phyloP scores from a whole-genome alignment of 129 eudicot genomes.

The Oenanthe sinensis region DNA sequence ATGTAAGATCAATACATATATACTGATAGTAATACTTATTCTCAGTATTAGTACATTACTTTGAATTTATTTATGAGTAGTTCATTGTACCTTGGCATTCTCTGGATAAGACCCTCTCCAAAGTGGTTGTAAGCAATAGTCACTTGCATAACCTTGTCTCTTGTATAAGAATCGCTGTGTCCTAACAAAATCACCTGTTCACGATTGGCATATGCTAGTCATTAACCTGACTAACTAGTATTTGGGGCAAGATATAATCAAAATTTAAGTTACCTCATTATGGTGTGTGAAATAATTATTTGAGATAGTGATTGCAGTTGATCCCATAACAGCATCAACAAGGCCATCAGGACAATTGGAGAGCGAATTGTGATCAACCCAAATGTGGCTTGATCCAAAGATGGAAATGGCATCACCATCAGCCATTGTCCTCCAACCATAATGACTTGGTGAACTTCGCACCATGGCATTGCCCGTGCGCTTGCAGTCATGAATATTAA shows the following conservation, averaged over 20 bases:
- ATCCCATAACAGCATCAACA: constrained; percentile 42
- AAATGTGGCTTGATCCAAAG: constrained; percentile 37
- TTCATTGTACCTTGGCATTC: constrained; percentile 49
- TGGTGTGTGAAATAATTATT: constrained; percentile 41
- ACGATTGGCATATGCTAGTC: background rate
- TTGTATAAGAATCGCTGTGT: constrained; percentile 29
- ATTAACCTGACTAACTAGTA: background rate
- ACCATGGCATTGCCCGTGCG: constrained; percentile 38
- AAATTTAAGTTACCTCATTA: constrained; percentile 25
- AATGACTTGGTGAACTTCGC: constrained; percentile 32
- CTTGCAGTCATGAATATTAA: constrained; percentile 33
- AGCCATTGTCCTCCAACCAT: constrained; percentile 38
- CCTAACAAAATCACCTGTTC: constrained; percentile 49
- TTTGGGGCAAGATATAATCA: background rate
- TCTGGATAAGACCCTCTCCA: constrained; percentile 44
- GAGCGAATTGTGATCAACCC: constrained; percentile 42
- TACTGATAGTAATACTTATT: no score
- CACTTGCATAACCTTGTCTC: constrained; percentile 43
- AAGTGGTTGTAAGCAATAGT: constrained; percentile 53
- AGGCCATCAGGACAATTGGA: constrained; percentile 39
- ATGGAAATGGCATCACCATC: constrained; percentile 44
- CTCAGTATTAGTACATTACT: background rate
- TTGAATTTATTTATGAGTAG: background rate
- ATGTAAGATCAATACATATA: background rate
- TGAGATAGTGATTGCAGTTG: constrained; percentile 43